Conservation (phyloP, 164 flowering plant species). For the Nelumbo lutea region DNA sequence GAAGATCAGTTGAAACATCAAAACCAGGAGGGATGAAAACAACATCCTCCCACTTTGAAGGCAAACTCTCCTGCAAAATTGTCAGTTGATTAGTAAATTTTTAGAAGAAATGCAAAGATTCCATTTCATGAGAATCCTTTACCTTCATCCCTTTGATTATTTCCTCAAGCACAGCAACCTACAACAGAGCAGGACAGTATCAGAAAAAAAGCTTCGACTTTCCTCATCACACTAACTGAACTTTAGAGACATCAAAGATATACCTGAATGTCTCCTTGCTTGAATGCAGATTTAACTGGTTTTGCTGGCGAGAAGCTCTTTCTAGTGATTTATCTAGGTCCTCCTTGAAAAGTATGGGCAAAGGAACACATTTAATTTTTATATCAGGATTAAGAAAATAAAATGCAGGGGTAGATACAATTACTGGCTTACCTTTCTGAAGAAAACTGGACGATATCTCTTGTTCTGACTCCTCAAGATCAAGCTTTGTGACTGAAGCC, state of each 20-base stretch:
- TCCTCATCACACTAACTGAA: background rate
- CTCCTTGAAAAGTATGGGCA: constrained; percentile 42
- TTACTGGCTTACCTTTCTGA: constrained; percentile 63
- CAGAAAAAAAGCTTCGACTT: background rate
- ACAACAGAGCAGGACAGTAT: constrained; percentile 1
- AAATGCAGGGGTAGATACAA: background rate
- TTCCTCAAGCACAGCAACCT: constrained; percentile 82
- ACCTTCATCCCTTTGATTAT: constrained; percentile 82
- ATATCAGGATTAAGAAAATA: background rate
- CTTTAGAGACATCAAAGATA: constrained; percentile 3
- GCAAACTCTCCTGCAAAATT: constrained; percentile 51
- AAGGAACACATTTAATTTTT: background rate
- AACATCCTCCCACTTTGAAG: constrained; percentile 66
- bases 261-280: constrained; percentile 77
- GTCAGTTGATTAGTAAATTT: background rate
- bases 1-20: constrained; percentile 52
- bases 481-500: constrained; percentile 73
- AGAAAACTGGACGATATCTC: constrained; percentile 80
- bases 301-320: constrained; percentile 61
- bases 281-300: constrained; percentile 45
- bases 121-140: background rate
- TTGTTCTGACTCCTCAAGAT: constrained; percentile 54
- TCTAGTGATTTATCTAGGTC: constrained; percentile 68
- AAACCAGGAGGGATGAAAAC: constrained; percentile 94
- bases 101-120: background rate